These are phyloP conservation scores for Tetratostichococcus sp. DNA, from an alignment of 139 green algal species.

Conservation along the genomic window DNA sequence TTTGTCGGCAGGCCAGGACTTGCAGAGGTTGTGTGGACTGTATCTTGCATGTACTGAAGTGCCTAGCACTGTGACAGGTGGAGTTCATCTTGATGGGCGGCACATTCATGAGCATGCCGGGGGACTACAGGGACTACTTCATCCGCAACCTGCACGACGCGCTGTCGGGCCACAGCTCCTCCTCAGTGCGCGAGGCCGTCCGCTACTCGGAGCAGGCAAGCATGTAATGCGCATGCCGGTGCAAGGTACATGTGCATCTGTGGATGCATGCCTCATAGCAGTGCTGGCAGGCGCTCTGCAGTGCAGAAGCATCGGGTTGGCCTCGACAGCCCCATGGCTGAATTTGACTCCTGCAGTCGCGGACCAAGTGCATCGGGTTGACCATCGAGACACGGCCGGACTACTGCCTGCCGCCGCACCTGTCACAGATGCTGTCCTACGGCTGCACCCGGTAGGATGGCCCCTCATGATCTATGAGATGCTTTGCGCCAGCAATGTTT, in stretches of 20 bases:
- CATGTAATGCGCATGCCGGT: too few species aligned
- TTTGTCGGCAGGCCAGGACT: too few species aligned
- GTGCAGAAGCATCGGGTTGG: too few species aligned
- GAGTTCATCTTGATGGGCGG: constrained; percentile 99
- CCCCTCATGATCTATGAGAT: background rate
- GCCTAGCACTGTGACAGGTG: too few species aligned
- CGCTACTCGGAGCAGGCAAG: constrained; percentile 21
- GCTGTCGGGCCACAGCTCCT: constrained; percentile 73
- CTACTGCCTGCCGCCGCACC: constrained; percentile 79
- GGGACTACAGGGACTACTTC: constrained; percentile 97
- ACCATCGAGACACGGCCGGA: constrained; percentile 97
- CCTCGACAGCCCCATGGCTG: too few species aligned
- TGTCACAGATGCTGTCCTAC: constrained; percentile 82
- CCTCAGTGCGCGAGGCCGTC: constrained; percentile 61
- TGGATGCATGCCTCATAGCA: too few species aligned
- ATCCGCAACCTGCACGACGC: constrained; percentile 93
- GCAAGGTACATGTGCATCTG: too few species aligned
- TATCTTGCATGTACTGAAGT: too few species aligned
- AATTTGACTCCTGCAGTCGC: constrained; percentile 42
- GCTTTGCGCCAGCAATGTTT: too few species aligned
- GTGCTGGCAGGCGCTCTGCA: too few species aligned
- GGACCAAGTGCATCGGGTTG: constrained; percentile 90
- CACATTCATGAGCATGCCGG: constrained; percentile 96
- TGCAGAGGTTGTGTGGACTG: too few species aligned
- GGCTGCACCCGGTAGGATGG: constrained; percentile 71